Evolutionary conservation across 805 yeast genomes (phyloP).

Genomic region (Metschnikowia aberdeeniae): DNA sequence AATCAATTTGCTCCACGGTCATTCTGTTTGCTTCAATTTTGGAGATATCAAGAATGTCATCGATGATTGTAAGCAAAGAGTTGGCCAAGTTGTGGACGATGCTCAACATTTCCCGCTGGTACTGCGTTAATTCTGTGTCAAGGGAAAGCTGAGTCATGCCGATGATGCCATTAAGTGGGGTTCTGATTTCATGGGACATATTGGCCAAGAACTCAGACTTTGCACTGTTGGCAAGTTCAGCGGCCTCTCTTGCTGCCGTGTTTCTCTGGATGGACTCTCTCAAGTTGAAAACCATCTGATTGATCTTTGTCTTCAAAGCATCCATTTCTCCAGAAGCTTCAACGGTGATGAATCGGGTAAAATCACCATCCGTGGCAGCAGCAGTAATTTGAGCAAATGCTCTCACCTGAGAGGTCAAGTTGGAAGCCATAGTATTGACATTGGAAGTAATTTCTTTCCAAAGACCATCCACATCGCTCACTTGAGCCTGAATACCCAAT

Average conservation of each 20-base stretch:
- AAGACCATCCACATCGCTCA: slow-evolving; percentile 82
- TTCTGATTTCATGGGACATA: slow-evolving; percentile 79
- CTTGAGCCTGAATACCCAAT: slow-evolving; percentile 89
- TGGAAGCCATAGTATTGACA: slow-evolving; percentile 93
- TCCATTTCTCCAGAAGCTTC: slow-evolving; percentile 93
- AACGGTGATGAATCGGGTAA: slow-evolving; percentile 83
- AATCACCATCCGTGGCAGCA: slow-evolving; percentile 92
- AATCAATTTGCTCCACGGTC: slow-evolving; percentile 89
- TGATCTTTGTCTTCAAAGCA: slow-evolving; percentile 57
- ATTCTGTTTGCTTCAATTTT: slow-evolving; percentile 91
- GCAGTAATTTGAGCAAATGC: slow-evolving; percentile 93
- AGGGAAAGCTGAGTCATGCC: slow-evolving; percentile 89
- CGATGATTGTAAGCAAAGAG: slow-evolving; percentile 79
- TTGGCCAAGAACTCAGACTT: slow-evolving; percentile 88
- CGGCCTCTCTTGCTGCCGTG: slow-evolving; percentile 92
- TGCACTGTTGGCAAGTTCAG: slow-evolving; percentile 84
- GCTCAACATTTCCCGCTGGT: slow-evolving; percentile 86
- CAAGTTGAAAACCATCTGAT: slow-evolving; percentile 63
- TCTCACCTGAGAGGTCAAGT: slow-evolving; percentile 85
- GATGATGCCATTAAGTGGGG: slow-evolving; percentile 90
- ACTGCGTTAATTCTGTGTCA: slow-evolving; percentile 85
- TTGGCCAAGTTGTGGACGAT: slow-evolving; percentile 87
- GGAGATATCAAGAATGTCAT: slow-evolving; percentile 86
- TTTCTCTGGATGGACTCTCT: slow-evolving; percentile 88
- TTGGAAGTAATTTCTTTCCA: slow-evolving; percentile 92